Conservation (phyloP, 805 yeast species). For the Komagataella populi region DNA sequence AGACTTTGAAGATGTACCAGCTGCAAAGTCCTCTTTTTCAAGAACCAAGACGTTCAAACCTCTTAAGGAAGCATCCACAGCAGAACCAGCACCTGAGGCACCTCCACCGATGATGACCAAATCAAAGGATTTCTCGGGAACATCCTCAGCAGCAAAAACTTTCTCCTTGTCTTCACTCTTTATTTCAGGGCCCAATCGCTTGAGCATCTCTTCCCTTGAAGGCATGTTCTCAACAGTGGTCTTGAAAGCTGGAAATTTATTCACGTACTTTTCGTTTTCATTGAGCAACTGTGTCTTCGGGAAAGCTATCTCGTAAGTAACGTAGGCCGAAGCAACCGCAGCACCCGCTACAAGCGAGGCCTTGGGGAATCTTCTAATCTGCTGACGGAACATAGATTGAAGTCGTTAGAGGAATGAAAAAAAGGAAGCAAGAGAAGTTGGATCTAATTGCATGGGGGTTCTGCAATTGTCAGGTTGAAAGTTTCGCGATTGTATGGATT, state of each 20-base stretch:
- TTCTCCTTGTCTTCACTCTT: not conserved
- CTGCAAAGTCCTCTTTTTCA: constrained; percentile 82
- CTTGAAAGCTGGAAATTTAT: constrained; percentile 23
- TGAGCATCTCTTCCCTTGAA: constrained; percentile 36
- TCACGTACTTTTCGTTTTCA: constrained; percentile 1
- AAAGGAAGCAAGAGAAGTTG: not conserved
- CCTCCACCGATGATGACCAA: constrained; percentile 92
- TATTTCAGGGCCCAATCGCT: constrained; percentile 22
- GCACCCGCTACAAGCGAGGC: not conserved
- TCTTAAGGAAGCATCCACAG: constrained; percentile 81
- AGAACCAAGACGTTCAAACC: constrained; percentile 81
- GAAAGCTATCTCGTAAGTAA: not conserved
- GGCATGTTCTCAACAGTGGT: constrained; percentile 39
- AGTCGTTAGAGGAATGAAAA: not conserved
- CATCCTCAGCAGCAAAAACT: constrained; percentile 12
- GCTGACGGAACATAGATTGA: not conserved
- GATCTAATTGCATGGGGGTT: not conserved
- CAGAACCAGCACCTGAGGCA: constrained; percentile 90
- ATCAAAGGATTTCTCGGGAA: constrained; percentile 43
- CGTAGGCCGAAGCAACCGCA: not conserved
- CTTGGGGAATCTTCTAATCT: constrained; percentile 1
- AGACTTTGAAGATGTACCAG: constrained; percentile 87
- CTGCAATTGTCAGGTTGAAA: not conserved
- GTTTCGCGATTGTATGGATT: not conserved
- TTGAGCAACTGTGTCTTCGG: not conserved